Base-by-base conservation (phyloP, 768 basidiomycete species). In the Lactifluus volemus region DNA sequence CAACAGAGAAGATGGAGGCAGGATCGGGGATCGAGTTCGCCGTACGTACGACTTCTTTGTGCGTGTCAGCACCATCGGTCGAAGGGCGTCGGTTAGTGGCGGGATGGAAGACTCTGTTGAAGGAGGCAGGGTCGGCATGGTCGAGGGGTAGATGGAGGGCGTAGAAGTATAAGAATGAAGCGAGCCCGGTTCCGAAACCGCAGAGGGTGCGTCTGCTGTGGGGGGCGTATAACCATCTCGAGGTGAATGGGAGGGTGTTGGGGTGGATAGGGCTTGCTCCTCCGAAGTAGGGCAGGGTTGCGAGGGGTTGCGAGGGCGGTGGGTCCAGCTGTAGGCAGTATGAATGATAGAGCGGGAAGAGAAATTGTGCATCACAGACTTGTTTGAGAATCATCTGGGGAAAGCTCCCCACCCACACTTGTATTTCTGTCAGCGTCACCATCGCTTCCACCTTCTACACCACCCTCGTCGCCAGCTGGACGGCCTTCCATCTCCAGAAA, bases 401-500 rank as follows among this genome's bases (percentile, higher is more conserved):
- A 15, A 36, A 38, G 44, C 12, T 49, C 36, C 15, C 42, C 61
- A 4, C 42, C 25, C n/a, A 11, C 50, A 39, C 19, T 48, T n/a
- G n/a, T 45, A 32, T 53, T 38, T 3, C 12, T 36, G 9, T 58
- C 53, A 5, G 2, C 63, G 14, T 58, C 47, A 3, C 30, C 41
- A 15, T 54, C 61, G 7, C n/a, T 54, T 12, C 50, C 55, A 1
- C 12, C 39, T 11, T 53, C 45, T 19, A 5, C 42, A 25, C 36
- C 45, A n/a, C 12, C 38, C 38, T 63, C 63, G 10, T 65, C 63
- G 19, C 61, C 30, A 9, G 53, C 32, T 0, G 48, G 25, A 32
- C 56, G 61, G 7, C 61, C 61, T 30, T 55, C 63, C 63, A 65
- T 65, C 63, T 65, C 63, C 39, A 65, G n/a, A 50, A 65, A 65